Evolutionary conservation across 2,329 filamentous ascomycete genomes (phyloP).

Genomic region (Aspergillus brunneoviolaceus): DNA sequence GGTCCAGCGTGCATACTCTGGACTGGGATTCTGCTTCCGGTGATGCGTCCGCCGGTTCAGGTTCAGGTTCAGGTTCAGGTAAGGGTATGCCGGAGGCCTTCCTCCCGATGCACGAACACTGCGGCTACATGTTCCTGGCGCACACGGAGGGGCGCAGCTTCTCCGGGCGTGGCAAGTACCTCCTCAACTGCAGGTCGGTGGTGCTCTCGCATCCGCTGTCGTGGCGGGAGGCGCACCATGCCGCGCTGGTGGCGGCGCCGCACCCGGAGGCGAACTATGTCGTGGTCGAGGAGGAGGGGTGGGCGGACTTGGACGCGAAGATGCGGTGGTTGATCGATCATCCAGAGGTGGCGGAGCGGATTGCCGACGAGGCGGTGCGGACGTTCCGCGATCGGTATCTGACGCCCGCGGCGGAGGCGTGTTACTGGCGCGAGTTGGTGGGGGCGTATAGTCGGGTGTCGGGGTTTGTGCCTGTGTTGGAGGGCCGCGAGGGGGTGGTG

Average conservation of each 20-base stretch:
- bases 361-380: slow-evolving; percentile 50
- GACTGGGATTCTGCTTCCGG: slow-evolving; percentile 33
- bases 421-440: slow-evolving; percentile 55
- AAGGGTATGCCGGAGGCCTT: slow-evolving; percentile 38
- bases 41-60: too few relatives aligned
- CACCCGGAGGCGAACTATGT: slow-evolving; percentile 53
- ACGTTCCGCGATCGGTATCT: slow-evolving; percentile 55
- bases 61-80: too few relatives aligned
- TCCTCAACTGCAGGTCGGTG: slow-evolving; percentile 53
- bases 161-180: slow-evolving; percentile 55
- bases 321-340: slow-evolving; percentile 47
- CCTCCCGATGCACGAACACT: slow-evolving; percentile 54
- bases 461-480: slow-evolving; percentile 43
- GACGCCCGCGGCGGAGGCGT: slow-evolving; percentile 55
- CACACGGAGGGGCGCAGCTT: slow-evolving; percentile 57
- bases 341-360: slow-evolving; percentile 46
- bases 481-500: slow-evolving; percentile 35
- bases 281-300: slow-evolving; percentile 51
- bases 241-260: slow-evolving; percentile 44
- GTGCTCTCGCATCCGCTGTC: slow-evolving; percentile 50
- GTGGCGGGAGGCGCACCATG: slow-evolving; percentile 52
- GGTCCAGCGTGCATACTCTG: slow-evolving; percentile 48
- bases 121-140: slow-evolving; percentile 54
- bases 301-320: slow-evolving; percentile 54
- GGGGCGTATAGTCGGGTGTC: slow-evolving; percentile 38